phyloP scores from a whole-genome alignment of 768 basidiomycete genomes.

The Boletus subcaerulescens region DNA sequence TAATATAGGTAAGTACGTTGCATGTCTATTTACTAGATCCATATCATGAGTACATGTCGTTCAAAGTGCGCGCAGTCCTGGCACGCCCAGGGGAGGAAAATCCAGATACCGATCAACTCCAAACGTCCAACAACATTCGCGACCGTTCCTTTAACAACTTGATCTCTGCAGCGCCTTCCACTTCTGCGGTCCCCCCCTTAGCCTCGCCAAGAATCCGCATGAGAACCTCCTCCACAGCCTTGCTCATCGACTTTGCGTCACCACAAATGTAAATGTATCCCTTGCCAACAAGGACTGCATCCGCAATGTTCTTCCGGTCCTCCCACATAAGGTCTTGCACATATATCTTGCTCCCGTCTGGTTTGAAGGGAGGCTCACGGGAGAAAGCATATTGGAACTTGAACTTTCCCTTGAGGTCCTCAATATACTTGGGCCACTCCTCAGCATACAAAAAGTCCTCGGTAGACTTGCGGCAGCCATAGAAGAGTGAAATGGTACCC shows the following conservation, averaged over 20 bases:
- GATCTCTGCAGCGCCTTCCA: constrained; percentile 87
- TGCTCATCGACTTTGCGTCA: constrained; percentile 95
- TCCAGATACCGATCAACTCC: constrained; percentile 55
- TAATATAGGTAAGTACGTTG: constrained; percentile 9
- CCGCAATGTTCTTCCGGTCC: constrained; percentile 75
- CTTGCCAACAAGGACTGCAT: constrained; percentile 89
- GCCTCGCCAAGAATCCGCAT: constrained; percentile 85
- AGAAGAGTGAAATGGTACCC: constrained; percentile 93
- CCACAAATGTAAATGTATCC: constrained; percentile 98
- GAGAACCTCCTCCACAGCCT: constrained; percentile 88
- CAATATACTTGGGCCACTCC: constrained; percentile 88
- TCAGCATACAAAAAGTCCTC: constrained; percentile 94
- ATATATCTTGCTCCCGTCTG: constrained; percentile 94
- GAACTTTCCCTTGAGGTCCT: constrained; percentile 91
- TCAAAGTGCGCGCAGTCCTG: not conserved
- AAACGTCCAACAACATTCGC: constrained; percentile 82
- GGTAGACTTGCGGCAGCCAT: constrained; percentile 86
- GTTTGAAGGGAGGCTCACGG: constrained; percentile 78
- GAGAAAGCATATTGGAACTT: constrained; percentile 87
- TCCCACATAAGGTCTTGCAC: constrained; percentile 98
- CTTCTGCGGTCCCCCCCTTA: constrained; percentile 84
- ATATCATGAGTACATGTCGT: constrained; percentile 5
- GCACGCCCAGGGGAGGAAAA: not conserved
- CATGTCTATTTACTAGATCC: constrained; percentile 20
- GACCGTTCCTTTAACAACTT: constrained; percentile 95